Evolutionary conservation across 345 rosid species (phyloP).

Genomic region (Corchorus capsularis): DNA sequence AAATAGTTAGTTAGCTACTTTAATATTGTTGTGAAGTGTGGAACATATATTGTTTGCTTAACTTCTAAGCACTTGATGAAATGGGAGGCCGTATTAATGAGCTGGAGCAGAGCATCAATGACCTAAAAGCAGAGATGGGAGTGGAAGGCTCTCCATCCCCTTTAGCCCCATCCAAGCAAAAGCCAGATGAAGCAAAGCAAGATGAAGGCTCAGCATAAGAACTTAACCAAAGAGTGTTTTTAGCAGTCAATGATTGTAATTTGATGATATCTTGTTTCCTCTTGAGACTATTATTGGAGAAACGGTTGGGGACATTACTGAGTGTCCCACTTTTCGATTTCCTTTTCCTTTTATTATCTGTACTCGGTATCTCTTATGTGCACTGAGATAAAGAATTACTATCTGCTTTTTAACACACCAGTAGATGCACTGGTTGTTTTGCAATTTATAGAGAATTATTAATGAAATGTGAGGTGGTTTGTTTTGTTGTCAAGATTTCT

Average conservation of each 20-base stretch:
- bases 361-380: neutral
- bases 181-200: conserved; percentile 34
- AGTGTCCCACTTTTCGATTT: neutral
- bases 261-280: conserved; percentile 1
- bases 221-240: conserved; percentile 14
- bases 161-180: conserved; percentile 44
- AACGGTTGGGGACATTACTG: neutral
- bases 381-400: neutral
- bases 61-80: conserved; percentile 67
- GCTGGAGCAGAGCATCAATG: conserved; percentile 72
- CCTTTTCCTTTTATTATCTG: conserved; percentile 1
- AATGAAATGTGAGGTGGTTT: conserved; percentile 6
- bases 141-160: conserved; percentile 75
- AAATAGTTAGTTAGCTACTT: conserved; percentile 17
- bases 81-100: conserved; percentile 74
- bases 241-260: conserved; percentile 4
- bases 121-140: conserved; percentile 62
- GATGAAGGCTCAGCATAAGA: conserved; percentile 50
- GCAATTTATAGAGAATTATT: neutral
- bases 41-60: conserved; percentile 35
- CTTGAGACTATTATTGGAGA: conserved; percentile 12
- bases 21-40: neutral
- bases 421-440: conserved; percentile 2
- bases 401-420: neutral
- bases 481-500: neutral